Evolutionary conservation across 2,329 filamentous ascomycete genomes (phyloP), one percentile per base, ranked within the genome.

Genomic region (Ophiostoma ulmi): DNA sequence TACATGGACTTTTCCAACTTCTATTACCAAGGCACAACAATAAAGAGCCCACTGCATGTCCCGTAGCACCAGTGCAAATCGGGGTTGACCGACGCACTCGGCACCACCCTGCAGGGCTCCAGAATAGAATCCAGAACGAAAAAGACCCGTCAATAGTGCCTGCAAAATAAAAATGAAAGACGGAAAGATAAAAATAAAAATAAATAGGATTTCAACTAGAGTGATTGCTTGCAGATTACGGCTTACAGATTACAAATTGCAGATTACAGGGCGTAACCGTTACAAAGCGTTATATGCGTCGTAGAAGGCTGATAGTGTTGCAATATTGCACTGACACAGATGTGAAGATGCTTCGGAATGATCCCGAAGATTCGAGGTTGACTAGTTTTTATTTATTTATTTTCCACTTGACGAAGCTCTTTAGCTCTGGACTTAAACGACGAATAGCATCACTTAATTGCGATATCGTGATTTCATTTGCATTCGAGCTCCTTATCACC

Each of bases 1-100:
- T 55, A 26, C 10, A 26, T 14, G n/a, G 58, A 63, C 26, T 63
- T 63, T 63, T 63, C 58, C 58, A 26, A 63, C 58, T 63, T 63
- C 4, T 35, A 31, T 61, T 35, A 35, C 26, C 55, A 61, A 61
- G 55, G 55, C 26, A 31, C 55, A 31, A 26, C 55, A 6, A 61
- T 61, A 14, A 55, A 35, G 26, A 55, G 48, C 48, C 48, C 48
- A 55, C 48, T 8, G 8, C 48, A 22, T 55, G 13, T 55, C 20
- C 48, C 48, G n/a, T 55, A 55, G 41, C 41, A 44, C 44, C 52
- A 26, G 52, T 26, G 52, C 26, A 35, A 17, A 61, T 61, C 55
- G 55, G 55, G 55, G 55, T 61, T 61, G 55, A 2, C 55, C 55
- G 52, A 58, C 52, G n/a, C n/a, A 58, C 14, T 26, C 52, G 26